Percentiles rank a stretch among this genome's conserved stretches.
Evolutionary conservation across 2,329 filamentous ascomycete genomes (phyloP).

Genomic region (Pseudocercospora vitis): DNA sequence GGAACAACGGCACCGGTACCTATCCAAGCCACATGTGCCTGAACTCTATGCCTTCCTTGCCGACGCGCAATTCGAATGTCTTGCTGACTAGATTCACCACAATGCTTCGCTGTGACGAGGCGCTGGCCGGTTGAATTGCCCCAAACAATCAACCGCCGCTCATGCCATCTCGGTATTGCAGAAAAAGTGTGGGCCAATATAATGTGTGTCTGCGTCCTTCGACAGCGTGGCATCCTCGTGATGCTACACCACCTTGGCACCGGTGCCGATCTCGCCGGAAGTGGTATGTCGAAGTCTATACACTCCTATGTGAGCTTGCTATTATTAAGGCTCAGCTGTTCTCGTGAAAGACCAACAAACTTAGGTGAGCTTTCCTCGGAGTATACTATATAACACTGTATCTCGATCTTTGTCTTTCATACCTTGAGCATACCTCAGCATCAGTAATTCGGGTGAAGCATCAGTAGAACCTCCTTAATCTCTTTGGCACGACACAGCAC

Average conservation of each 20-base stretch:
- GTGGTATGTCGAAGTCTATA: conserved; percentile 1
- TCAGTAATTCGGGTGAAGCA: too few relatives aligned
- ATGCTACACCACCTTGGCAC: not conserved
- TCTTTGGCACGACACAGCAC: too few relatives aligned
- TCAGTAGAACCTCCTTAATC: too few relatives aligned
- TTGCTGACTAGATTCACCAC: conserved; percentile 2
- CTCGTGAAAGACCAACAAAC: not conserved
- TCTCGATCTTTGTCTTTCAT: not conserved
- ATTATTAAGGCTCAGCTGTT: conserved; percentile 5
- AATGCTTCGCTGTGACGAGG: conserved; percentile 2
- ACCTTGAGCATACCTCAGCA: too few relatives aligned
- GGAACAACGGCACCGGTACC: conserved; percentile 3
- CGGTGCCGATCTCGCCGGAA: conserved; percentile 1
- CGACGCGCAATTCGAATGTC: not conserved
- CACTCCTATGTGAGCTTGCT: conserved; percentile 7
- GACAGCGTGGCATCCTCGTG: conserved; percentile 1
- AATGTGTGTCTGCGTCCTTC: not conserved
- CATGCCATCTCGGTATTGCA: not conserved
- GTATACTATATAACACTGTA: not conserved
- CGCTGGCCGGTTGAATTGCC: not conserved
- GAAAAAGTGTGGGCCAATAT: not conserved
- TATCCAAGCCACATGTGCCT: not conserved
- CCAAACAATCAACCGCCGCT: not conserved
- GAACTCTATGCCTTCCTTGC: not conserved
- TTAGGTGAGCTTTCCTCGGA: conserved; percentile 1